Evolutionary conservation across 2,329 filamentous ascomycete genomes (phyloP), one percentile per base, ranked within the genome.

Genomic region (Fusarium sp.): DNA sequence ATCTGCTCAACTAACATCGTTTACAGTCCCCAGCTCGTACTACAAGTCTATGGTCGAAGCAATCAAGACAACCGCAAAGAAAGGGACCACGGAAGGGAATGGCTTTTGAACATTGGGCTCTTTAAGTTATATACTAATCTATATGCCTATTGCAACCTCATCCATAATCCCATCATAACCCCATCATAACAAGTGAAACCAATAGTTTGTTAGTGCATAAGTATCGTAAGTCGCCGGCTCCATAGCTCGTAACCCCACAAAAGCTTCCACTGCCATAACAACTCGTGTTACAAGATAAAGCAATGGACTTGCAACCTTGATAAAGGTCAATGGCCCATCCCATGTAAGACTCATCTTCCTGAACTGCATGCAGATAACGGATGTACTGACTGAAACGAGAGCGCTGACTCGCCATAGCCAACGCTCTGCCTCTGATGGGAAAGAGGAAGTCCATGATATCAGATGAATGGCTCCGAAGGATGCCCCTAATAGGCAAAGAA

Each of bases 231-330:
- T 67, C 6, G 38, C 49, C 9, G 62, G 52, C 23, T 71, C 62
- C 62, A 67, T 71, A 8, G 67, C 67, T 38, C 67, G 32, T 12
- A 67, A 50, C 0, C 62, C 62, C 12, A 56, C 69, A 42, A 71
- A 71, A 12, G 58, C 64, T 54, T 72, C 63, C 13, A 56, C 63
- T 13, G 58, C 59, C 59, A 64, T 72, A 16, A 71, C 23, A 11
- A 68, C 49, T 40, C 69, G 47, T 21, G 63, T 71, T 13, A 33
- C 40, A 37, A 70, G 67, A 57, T 71, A 72, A 21, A 72, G 44
- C 10, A 72, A 23, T 11, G 58, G 67, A 16, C 69, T 71, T 18
- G 38, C 54, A 25, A 57, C 25, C 32, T 67, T 67, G 30, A 67
- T 32, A 11, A 63, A 16, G 4, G 69, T 67, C 49, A 63, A 19